Percentiles rank a stretch among this genome's conserved stretches.
Conservation (phyloP, 768 basidiomycete species). For the Boletus tomentosulus region DNA sequence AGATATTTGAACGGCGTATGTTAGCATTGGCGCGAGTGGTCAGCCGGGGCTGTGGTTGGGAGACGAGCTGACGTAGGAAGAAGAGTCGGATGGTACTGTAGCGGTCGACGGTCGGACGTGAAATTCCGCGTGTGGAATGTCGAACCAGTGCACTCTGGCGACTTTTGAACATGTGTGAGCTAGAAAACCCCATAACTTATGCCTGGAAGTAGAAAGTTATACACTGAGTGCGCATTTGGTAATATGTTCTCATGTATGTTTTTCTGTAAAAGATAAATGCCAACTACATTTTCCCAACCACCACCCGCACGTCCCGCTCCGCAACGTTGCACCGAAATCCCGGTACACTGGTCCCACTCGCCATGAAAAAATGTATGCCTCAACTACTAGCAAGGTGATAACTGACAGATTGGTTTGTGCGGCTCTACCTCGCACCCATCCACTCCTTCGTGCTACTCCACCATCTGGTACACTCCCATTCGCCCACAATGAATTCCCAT, state of each 20-base stretch:
- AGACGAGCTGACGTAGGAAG: conserved; percentile 39
- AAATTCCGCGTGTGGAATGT: conserved; percentile 23
- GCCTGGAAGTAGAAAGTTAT: neutral
- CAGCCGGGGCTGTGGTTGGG: neutral
- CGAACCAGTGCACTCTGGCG: conserved; percentile 14
- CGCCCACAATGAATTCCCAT: no score
- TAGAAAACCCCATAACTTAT: neutral
- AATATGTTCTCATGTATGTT: conserved; percentile 1
- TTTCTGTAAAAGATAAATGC: no score
- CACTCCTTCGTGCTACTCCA: no score
- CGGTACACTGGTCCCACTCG: no score
- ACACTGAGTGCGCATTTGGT: neutral
- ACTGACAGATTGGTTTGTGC: no score
- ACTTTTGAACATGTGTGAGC: conserved; percentile 11
- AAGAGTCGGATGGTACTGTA: conserved; percentile 57
- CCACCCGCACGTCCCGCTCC: no score
- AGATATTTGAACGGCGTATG: neutral
- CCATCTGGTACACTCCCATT: no score
- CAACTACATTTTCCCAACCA: no score
- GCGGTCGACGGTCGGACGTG: conserved; percentile 43
- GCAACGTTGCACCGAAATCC: no score
- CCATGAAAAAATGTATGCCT: no score
- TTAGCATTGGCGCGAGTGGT: neutral
- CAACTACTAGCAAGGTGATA: no score
- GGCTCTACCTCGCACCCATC: no score